phyloP scores from a whole-genome alignment of 768 basidiomycete genomes.

The Termitomyces sp. region DNA sequence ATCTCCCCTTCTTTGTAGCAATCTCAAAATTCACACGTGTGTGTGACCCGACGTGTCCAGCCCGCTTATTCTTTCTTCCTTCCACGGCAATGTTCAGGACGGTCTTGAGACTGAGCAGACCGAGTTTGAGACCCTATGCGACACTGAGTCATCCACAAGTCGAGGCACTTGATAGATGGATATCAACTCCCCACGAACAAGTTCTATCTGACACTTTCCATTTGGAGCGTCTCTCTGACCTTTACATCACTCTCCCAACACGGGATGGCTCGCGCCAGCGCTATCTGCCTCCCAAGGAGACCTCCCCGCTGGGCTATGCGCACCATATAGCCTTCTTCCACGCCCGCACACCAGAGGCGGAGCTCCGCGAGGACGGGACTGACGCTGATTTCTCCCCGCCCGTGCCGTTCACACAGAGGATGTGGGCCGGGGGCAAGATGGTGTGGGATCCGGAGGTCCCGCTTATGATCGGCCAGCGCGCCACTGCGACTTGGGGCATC shows the following conservation, averaged over 20 bases:
- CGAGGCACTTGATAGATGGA: slow-evolving; percentile 49
- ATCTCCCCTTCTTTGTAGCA: background rate
- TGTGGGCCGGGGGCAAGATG: slow-evolving; percentile 78
- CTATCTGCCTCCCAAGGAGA: slow-evolving; percentile 34
- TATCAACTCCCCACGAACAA: slow-evolving; percentile 39
- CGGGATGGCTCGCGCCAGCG: slow-evolving; percentile 50
- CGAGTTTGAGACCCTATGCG: slow-evolving; percentile 8
- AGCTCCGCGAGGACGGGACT: slow-evolving; percentile 64
- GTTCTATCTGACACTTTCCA: slow-evolving; percentile 44
- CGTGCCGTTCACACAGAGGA: slow-evolving; percentile 66
- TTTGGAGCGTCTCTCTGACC: slow-evolving; percentile 53
- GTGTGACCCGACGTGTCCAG: background rate
- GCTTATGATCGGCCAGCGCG: slow-evolving; percentile 49
- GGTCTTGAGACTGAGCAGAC: slow-evolving; percentile 4
- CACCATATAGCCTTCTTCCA: slow-evolving; percentile 78
- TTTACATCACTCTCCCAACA: slow-evolving; percentile 68
- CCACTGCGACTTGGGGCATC: slow-evolving; percentile 43
- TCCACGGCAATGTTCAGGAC: slow-evolving; percentile 13
- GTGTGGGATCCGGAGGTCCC: slow-evolving; percentile 47
- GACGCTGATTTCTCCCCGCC: slow-evolving; percentile 71
- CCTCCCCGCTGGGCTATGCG: slow-evolving; percentile 47
- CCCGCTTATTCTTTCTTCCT: background rate
- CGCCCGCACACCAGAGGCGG: slow-evolving; percentile 49
- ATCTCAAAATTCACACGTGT: background rate
- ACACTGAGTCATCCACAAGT: slow-evolving; percentile 9